A percentile compares a stretch with the other conserved stretches of the same genome.
These are phyloP conservation scores for Rossbeevera mucosa DNA, from an alignment of 768 basidiomycete genomes.

Conservation along the genomic window DNA sequence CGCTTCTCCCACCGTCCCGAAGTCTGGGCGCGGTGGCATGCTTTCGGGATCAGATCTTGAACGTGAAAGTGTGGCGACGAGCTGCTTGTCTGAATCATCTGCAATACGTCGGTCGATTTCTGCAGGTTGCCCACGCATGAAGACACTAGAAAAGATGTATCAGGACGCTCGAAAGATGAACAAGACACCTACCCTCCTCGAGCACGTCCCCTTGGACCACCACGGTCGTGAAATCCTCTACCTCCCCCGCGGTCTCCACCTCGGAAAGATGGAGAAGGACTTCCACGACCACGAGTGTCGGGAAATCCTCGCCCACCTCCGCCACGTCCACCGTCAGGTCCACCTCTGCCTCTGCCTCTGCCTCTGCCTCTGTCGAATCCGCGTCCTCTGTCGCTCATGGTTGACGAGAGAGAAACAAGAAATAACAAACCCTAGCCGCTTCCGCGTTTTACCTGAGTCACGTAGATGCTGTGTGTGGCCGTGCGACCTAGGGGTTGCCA, in stretches of 20 bases:
- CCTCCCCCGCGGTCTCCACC: conserved; percentile 30
- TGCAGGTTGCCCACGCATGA: conserved; percentile 36
- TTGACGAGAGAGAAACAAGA: neutral
- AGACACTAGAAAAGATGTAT: conserved; percentile 32
- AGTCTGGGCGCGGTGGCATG: conserved; percentile 47
- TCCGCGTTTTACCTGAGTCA: conserved; percentile 7
- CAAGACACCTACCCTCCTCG: conserved; percentile 37
- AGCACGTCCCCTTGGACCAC: conserved; percentile 28
- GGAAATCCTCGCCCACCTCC: conserved; percentile 33
- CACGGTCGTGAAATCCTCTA: conserved; percentile 27
- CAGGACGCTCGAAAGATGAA: neutral
- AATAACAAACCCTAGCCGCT: neutral
- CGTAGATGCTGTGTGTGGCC: conserved; percentile 19
- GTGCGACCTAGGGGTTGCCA: conserved; percentile 8
- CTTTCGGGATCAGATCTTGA: conserved; percentile 19
- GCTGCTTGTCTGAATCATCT: conserved; percentile 39
- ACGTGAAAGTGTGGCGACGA: conserved; percentile 35
- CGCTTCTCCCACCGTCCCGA: conserved; percentile 38
- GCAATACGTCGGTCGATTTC: conserved; percentile 51
- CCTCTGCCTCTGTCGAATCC: conserved; percentile 39
- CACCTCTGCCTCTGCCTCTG: conserved; percentile 35
- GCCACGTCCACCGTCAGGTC: conserved; percentile 27
- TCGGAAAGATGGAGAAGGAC: conserved; percentile 22
- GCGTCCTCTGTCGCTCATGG: conserved; percentile 38
- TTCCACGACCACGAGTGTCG: conserved; percentile 25